phyloP scores from a whole-genome alignment of 495 filamentous ascomycete genomes.

The Penicillium dipodomyicola region DNA sequence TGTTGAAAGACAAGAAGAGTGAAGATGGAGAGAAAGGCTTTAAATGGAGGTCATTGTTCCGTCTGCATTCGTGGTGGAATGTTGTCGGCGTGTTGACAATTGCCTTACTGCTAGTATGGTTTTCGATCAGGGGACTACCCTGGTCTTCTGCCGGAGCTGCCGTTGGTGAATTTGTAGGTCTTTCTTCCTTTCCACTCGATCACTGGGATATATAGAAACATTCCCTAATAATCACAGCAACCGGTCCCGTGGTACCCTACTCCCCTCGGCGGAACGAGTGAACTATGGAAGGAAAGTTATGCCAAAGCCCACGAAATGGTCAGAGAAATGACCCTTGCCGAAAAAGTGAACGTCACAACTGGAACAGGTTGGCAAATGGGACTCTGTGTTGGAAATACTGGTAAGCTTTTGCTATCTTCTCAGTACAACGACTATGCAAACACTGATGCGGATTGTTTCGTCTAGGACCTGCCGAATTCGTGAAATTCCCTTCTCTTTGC shows the following conservation, averaged over 20 bases:
- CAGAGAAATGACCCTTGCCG: slow-evolving; percentile 74
- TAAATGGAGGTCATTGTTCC: slow-evolving; percentile 14
- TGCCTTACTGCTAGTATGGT: slow-evolving; percentile 21
- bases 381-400: slow-evolving; percentile 86
- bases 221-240: slow-evolving; percentile 13
- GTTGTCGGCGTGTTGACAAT: slow-evolving; percentile 12
- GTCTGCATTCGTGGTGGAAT: slow-evolving; percentile 24
- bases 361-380: slow-evolving; percentile 91
- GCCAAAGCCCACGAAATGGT: slow-evolving; percentile 78
- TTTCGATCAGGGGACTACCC: slow-evolving; percentile 19
- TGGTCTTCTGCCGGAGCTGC: slow-evolving; percentile 6
- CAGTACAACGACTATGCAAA: neutral
- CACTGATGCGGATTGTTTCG: neutral
- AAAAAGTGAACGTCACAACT: slow-evolving; percentile 95
- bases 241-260: slow-evolving; percentile 83
- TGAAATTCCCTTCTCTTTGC: slow-evolving; percentile 81
- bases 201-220: neutral
- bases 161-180: slow-evolving; percentile 21
- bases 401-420: slow-evolving; percentile 21
- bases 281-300: slow-evolving; percentile 75
- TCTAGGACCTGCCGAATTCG: slow-evolving; percentile 58
- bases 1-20: neutral
- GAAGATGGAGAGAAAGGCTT: neutral
- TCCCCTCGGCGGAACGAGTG: slow-evolving; percentile 73
- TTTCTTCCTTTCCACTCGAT: neutral